Base-by-base conservation (phyloP, 805 yeast genomes). In the Spencermartinsiella europaea region DNA sequence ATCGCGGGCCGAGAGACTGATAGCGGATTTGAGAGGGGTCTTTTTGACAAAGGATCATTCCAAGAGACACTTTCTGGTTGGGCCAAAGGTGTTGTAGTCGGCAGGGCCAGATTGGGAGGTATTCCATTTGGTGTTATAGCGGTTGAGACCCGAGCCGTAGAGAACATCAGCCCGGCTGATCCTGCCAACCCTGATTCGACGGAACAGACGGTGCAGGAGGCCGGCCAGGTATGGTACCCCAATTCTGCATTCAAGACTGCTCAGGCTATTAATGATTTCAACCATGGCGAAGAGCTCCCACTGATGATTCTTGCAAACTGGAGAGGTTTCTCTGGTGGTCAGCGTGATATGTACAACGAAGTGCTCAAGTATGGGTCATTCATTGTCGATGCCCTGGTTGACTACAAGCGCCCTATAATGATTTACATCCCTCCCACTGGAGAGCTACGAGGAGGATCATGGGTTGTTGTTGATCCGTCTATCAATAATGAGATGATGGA, bases 311-410 rank as follows among this genome's bases (percentile, higher is more conserved):
- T 93, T 59, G 99, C 99, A 50, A 93, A 93, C 79, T 93, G 99
- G 99, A 86, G 99, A 81, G 99, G 99, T 63, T 93, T 93, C 81
- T 88, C 97, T 57, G 99, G 99, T 75, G 99, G 99, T 67, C 99
- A 93, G 76, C 86, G 97, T 66, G 99, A 93, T 70, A 93, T 93
- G 99, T 95, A 85, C 77, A 88, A 90, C 62, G 99, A 93, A 73
- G 95, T 93, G 38, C 81, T 93, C 73, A 93, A 93, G 70, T 93
- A 86, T 65, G 99, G 99, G 65, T 81, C 98, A 2, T 88, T 77
- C 69, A 93, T 93, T 70, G 99, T 93, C 54, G 99, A 93, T 66
- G 97, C 99, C 12, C 77, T 93, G 52, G 95, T 88, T 56, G 96
- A 82, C 60, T 93, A 83, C 79, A 87, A 87, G 67, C 99, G 93